Base-by-base conservation (phyloP, 1,284 basidiomycete genomes). In the Anthracocystis setariae region DNA sequence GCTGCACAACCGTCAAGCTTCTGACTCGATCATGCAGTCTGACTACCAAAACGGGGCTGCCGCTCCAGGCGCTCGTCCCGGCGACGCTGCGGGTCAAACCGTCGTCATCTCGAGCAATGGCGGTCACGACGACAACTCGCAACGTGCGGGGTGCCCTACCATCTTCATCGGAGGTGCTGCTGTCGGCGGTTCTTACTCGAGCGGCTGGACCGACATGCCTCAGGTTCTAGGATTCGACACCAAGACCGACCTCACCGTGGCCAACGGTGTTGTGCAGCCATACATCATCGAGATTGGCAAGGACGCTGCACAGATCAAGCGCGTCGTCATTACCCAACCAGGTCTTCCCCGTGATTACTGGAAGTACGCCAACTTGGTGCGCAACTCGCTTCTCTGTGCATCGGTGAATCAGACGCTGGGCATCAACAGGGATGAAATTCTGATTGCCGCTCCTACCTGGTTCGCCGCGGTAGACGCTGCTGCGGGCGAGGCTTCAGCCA, bases 141-240 rank as follows among this genome's bases (percentile, higher is more conserved):
- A 77, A 52, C 54, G 67, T 29, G 61, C 67, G 35, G 64, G 65
- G 8, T 79, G 77, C 56, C 44, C 48, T 24, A 79, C 73, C 54
- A 70, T 77, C 57, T 80, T 79, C 43, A 79, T 80, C 44, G 75
- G 77, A 38, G 53, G 53, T 8, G 77, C 78, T 13, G 73, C 37
- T 18, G 78, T 80, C 25, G 66, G 58, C 3, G 78, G 77, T 15
- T 56, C 63, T 13, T 67, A 52, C 57, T 38, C 52, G 29, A 54
- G 56, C 18, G 78, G 78, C 18, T 80, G 78, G 78, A 58, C 60
- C 29, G 60, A 67, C 18, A 68, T 75, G 67, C 77, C 78, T 21
- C 67, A 79, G 43, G 62, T 80, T 39, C 59, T 76, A n/a, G 77
- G 71, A 40, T 80, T 80, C 51, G 74, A 80, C 56, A 68, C 70